Percentiles rank a stretch among this genome's conserved stretches.
These are phyloP conservation scores for Arabidopsis suecica DNA, from an alignment of 345 rosid genomes.

Conservation along the genomic window DNA sequence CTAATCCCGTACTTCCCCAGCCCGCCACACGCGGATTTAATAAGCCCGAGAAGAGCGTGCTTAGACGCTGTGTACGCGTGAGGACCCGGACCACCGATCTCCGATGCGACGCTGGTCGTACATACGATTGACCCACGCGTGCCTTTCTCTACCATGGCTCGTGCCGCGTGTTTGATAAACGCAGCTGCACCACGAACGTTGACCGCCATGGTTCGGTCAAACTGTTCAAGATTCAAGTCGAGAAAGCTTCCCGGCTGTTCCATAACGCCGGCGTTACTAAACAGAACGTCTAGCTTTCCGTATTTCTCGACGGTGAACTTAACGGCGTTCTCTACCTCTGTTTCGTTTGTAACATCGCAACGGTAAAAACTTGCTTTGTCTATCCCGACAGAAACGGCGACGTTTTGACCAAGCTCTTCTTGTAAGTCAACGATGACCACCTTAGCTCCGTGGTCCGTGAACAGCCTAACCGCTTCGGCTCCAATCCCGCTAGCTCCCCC, in stretches of 20 bases:
- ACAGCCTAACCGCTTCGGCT: constrained; percentile 65
- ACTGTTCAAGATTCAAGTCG: constrained; percentile 56
- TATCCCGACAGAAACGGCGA: constrained; percentile 50
- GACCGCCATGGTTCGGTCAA: constrained; percentile 65
- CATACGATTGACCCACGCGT: constrained; percentile 77
- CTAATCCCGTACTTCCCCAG: constrained; percentile 84
- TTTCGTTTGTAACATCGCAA: constrained; percentile 77
- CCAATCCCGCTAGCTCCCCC: constrained; percentile 95
- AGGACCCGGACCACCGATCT: constrained; percentile 64
- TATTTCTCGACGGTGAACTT: constrained; percentile 50
- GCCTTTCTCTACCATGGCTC: constrained; percentile 66
- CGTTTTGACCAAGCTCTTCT: constrained; percentile 61
- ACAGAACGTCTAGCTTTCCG: constrained; percentile 68
- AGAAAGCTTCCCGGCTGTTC: constrained; percentile 61
- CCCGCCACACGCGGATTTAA: constrained; percentile 70
- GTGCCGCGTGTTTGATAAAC: constrained; percentile 75
- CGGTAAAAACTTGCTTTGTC: constrained; percentile 54
- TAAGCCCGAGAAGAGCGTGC: constrained; percentile 70
- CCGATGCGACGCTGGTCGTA: constrained; percentile 62
- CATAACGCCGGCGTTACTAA: constrained; percentile 80
- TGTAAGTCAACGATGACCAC: constrained; percentile 78
- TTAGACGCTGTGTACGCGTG: constrained; percentile 75
- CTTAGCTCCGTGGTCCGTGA: constrained; percentile 68
- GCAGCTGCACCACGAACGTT: constrained; percentile 80
- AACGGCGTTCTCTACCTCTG: constrained; percentile 67